A percentile compares a stretch with the other conserved stretches of the same genome.
Evolutionary conservation across 805 yeast genomes (phyloP).

Genomic region (Metschnikowia henanensis): DNA sequence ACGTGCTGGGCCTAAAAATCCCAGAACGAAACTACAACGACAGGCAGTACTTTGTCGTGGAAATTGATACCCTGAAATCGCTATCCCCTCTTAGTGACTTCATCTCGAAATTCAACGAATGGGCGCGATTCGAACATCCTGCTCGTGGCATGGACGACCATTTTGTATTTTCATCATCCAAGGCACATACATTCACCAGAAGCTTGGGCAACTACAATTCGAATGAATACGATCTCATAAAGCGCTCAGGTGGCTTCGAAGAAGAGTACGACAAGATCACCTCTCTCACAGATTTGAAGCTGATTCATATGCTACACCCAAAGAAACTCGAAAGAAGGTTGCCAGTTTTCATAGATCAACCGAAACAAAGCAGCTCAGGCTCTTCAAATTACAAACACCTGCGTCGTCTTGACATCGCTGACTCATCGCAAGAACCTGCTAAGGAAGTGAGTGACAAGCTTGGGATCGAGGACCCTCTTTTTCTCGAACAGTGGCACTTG

Average conservation of each 20-base stretch:
- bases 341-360: constrained; percentile 47
- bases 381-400: not conserved
- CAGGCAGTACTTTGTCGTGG: constrained; percentile 64
- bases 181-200: constrained; percentile 33
- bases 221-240: constrained; percentile 26
- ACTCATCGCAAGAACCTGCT: constrained; percentile 51
- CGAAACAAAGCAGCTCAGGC: not conserved
- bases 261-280: constrained; percentile 26
- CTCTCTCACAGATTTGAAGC: constrained; percentile 33
- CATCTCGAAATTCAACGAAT: constrained; percentile 33
- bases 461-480: constrained; percentile 79
- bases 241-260: constrained; percentile 29
- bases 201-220: constrained; percentile 38
- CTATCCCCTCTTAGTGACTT: constrained; percentile 35
- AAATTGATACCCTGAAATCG: constrained; percentile 36
- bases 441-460: constrained; percentile 51
- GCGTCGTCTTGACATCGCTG: constrained; percentile 31
- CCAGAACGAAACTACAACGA: constrained; percentile 45
- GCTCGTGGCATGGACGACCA: constrained; percentile 61
- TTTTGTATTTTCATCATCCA: constrained; percentile 62
- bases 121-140: constrained; percentile 56
- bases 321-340: constrained; percentile 53
- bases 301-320: constrained; percentile 57
- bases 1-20: constrained; percentile 10
- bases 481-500: constrained; percentile 89